Conservation (phyloP, 2,329 filamentous ascomycete species). For the Pseudogymnoascus sp. region DNA sequence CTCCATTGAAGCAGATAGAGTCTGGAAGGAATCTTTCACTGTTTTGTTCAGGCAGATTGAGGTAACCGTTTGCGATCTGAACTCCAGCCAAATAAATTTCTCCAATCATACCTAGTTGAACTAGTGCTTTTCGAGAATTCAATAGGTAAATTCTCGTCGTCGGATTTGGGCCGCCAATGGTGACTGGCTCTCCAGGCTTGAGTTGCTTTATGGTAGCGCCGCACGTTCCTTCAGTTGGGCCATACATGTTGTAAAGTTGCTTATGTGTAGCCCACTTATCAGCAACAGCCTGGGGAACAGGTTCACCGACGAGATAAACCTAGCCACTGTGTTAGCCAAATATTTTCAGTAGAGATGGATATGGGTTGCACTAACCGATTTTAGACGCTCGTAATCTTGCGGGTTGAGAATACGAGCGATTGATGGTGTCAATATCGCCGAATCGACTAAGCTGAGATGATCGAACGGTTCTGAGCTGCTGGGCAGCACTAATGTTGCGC, state of each 20-base stretch:
- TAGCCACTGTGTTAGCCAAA: not conserved
- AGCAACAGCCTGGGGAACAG: conserved; percentile 28
- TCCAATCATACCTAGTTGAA: conserved; percentile 31
- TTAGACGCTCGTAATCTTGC: too few relatives aligned
- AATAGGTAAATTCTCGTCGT: conserved; percentile 36
- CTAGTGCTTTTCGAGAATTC: conserved; percentile 26
- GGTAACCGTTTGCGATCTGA: conserved; percentile 36
- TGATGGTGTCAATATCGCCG: conserved; percentile 10
- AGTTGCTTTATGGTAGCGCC: conserved; percentile 31
- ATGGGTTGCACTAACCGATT: too few relatives aligned
- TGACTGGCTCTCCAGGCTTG: conserved; percentile 24
- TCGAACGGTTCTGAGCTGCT: not conserved
- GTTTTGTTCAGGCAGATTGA: conserved; percentile 27
- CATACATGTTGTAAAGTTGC: conserved; percentile 36
- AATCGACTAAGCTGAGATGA: conserved; percentile 12
- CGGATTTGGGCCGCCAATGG: conserved; percentile 31
- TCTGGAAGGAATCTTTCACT: conserved; percentile 29
- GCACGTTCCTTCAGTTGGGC: conserved; percentile 36
- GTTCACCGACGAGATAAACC: conserved; percentile 34
- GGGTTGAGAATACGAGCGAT: not conserved
- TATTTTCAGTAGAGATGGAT: too few relatives aligned
- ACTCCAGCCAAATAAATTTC: conserved; percentile 37
- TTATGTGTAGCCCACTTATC: conserved; percentile 29
- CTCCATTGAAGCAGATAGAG: conserved; percentile 17
- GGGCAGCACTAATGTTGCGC: conserved; percentile 11